phyloP scores from a whole-genome alignment of 345 rosid genomes.

The Arabidopsis suecica region DNA sequence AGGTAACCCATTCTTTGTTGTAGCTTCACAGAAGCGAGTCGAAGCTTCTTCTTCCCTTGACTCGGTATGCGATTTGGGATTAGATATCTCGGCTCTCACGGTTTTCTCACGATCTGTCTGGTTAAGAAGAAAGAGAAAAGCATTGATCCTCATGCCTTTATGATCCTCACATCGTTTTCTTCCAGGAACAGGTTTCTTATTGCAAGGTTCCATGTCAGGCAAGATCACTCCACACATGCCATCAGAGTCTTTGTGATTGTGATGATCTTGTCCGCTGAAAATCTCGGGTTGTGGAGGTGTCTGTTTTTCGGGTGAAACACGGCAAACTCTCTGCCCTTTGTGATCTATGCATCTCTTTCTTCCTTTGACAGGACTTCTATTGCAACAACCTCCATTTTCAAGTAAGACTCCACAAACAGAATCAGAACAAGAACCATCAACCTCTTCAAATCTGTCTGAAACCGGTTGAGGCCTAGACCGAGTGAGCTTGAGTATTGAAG shows the following conservation, averaged over 20 bases:
- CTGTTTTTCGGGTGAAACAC: constrained; percentile 39
- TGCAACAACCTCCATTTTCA: constrained; percentile 57
- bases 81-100: constrained; percentile 13
- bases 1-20: constrained; percentile 51
- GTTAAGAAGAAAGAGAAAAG: constrained; percentile 41
- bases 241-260: constrained; percentile 7
- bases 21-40: constrained; percentile 56
- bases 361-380: constrained; percentile 55
- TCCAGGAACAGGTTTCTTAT: constrained; percentile 53
- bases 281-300: constrained; percentile 9
- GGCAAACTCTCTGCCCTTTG: constrained; percentile 60
- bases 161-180: constrained; percentile 72
- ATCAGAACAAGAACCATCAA: constrained; percentile 26
- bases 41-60: neutral
- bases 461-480: constrained; percentile 62
- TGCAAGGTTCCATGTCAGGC: constrained; percentile 56
- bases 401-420: constrained; percentile 59
- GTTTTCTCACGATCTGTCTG: constrained; percentile 35
- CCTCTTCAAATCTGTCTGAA: constrained; percentile 36
- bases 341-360: constrained; percentile 76
- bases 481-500: constrained; percentile 55
- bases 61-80: neutral
- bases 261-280: constrained; percentile 9
- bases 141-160: constrained; percentile 63
- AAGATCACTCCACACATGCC: constrained; percentile 58